Conservation (phyloP, 345 rosid species). For the Salix udensis region DNA sequence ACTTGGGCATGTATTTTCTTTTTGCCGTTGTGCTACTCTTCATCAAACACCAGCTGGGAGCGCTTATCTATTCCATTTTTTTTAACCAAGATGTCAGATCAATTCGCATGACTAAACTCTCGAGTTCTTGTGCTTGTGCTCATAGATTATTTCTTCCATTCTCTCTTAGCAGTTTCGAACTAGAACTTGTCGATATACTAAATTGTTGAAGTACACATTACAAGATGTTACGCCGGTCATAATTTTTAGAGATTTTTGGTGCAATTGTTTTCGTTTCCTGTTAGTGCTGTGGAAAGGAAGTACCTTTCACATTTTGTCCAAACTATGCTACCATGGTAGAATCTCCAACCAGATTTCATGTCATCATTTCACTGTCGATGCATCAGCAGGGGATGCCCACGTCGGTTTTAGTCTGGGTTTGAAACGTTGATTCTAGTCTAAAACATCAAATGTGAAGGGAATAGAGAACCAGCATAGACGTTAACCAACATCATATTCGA, state of each 20-base stretch:
- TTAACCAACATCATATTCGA: background rate
- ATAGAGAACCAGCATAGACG: background rate
- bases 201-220: background rate
- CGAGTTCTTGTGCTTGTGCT: no score
- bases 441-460: background rate
- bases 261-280: background rate
- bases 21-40: no score
- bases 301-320: background rate
- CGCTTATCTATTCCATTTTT: background rate
- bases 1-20: no score
- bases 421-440: background rate
- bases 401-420: background rate
- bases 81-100: no score
- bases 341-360: background rate
- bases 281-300: background rate
- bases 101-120: no score
- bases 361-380: background rate
- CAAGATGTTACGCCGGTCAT: background rate
- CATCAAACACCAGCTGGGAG: background rate
- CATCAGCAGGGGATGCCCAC: background rate
- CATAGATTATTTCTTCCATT: no score
- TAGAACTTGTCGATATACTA: background rate
- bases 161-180: background rate
- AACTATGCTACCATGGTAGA: background rate
- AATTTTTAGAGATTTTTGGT: background rate